phyloP scores from a whole-genome alignment of 2,329 filamentous ascomycete species.

The Pezizomycotina sp. region DNA sequence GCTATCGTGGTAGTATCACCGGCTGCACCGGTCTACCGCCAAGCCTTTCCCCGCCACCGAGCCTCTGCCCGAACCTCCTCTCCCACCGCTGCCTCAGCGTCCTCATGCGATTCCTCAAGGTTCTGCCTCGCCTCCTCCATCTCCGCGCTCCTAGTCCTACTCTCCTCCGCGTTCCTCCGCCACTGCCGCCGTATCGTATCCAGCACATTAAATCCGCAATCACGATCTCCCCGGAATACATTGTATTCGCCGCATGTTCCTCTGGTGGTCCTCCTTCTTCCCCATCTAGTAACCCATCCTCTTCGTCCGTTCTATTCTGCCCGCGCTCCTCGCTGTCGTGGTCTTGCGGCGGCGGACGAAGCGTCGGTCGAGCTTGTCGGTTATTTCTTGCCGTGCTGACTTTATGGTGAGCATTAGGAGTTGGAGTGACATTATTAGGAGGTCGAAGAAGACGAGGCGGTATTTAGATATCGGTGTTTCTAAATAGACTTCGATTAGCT shows the following conservation, averaged over 20 bases:
- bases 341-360: constrained; percentile 31
- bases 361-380: constrained; percentile 18
- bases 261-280: constrained; percentile 2
- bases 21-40: not conserved
- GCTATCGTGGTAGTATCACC: constrained; percentile 7
- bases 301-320: constrained; percentile 22
- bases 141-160: constrained; percentile 4
- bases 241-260: constrained; percentile 5
- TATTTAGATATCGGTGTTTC: constrained; percentile 41
- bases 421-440: constrained; percentile 41
- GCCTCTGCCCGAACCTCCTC: constrained; percentile 2
- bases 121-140: constrained; percentile 1
- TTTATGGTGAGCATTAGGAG: constrained; percentile 47
- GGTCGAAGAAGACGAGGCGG: constrained; percentile 41
- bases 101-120: too few relatives aligned
- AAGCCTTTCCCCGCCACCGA: not conserved
- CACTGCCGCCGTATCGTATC: constrained; percentile 23
- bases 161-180: constrained; percentile 14
- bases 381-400: constrained; percentile 34
- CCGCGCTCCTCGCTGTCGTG: constrained; percentile 43
- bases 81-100: constrained; percentile 12
- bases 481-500: constrained; percentile 3
- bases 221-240: constrained; percentile 23
- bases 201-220: constrained; percentile 21
- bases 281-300: not conserved